These are phyloP conservation scores for Pythium scleroteichum DNA, from an alignment of 352 stramenopile species.

Conservation along the genomic window DNA sequence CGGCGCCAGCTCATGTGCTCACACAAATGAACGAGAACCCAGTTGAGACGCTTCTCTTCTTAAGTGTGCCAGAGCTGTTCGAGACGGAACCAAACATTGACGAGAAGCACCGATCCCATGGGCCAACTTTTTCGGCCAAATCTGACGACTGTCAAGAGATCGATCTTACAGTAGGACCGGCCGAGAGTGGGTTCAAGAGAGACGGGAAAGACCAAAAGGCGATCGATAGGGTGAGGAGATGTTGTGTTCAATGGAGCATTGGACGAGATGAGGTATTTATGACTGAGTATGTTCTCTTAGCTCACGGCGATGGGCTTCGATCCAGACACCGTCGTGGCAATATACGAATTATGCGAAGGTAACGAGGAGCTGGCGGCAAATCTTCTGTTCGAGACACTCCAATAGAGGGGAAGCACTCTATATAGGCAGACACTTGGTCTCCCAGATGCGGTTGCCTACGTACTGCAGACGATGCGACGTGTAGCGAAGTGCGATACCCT, in stretches of 20 bases:
- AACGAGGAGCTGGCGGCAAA: slow-evolving; percentile 61
- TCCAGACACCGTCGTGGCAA: slow-evolving; percentile 42
- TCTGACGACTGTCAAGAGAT: slow-evolving; percentile 8
- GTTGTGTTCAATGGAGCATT: neutral
- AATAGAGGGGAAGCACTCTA: slow-evolving; percentile 20
- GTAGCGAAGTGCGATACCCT: slow-evolving; percentile 72
- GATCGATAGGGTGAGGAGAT: slow-evolving; percentile 40
- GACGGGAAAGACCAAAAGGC: slow-evolving; percentile 13
- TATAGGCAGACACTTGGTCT: slow-evolving; percentile 81
- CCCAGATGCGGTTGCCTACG: slow-evolving; percentile 83
- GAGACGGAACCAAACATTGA: no score
- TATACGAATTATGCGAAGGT: slow-evolving; percentile 64
- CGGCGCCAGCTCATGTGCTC: slow-evolving; percentile 37
- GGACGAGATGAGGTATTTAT: neutral
- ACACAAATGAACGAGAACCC: slow-evolving; percentile 52
- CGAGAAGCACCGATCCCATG: no score
- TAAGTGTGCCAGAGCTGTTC: slow-evolving; percentile 15
- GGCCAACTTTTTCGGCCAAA: no score
- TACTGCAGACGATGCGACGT: slow-evolving; percentile 78
- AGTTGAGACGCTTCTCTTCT: slow-evolving; percentile 35
- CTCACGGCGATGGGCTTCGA: slow-evolving; percentile 63
- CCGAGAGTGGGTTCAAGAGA: neutral
- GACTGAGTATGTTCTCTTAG: slow-evolving; percentile 35
- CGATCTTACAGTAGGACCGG: slow-evolving; percentile 11
- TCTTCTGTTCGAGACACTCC: slow-evolving; percentile 55